phyloP scores from a whole-genome alignment of 306 rosid species.

The Corylus americana region DNA sequence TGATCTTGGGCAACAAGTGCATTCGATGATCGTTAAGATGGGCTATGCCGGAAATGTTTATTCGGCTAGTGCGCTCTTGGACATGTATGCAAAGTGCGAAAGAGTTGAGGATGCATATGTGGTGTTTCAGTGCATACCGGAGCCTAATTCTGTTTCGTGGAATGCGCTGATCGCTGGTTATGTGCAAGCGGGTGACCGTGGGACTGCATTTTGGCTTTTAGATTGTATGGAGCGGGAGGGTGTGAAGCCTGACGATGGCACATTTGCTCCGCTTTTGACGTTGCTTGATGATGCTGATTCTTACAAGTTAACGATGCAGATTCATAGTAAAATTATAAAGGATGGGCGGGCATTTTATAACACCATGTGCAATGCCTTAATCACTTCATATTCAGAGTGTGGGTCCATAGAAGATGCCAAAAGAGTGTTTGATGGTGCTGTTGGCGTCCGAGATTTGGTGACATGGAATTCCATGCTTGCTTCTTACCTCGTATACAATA shows the following conservation, averaged over 20 bases:
- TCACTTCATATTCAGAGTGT: conserved; percentile 74
- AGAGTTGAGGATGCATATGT: conserved; percentile 59
- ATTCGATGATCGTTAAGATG: conserved; percentile 56
- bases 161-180: conserved; percentile 70
- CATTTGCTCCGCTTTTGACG: conserved; percentile 74
- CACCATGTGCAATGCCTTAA: conserved; percentile 62
- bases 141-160: conserved; percentile 65
- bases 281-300: conserved; percentile 58
- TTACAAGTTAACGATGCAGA: conserved; percentile 43
- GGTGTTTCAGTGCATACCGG: conserved; percentile 48
- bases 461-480: conserved; percentile 83
- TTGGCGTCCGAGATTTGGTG: conserved; percentile 51
- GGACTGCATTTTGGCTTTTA: conserved; percentile 49
- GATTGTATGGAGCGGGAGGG: conserved; percentile 61
- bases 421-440: conserved; percentile 53
- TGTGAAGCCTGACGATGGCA: conserved; percentile 61
- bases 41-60: conserved; percentile 52
- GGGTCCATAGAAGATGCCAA: conserved; percentile 62
- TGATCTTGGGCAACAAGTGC: conserved; percentile 62
- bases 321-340: conserved; percentile 66
- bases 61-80: conserved; percentile 72
- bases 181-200: conserved; percentile 50
- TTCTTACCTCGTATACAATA: conserved; percentile 57
- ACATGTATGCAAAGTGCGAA: conserved; percentile 85
- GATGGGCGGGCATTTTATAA: conserved; percentile 51